Evolutionary conservation across 208 protist genomes (phyloP).

Genomic region (Crithidia sp.): DNA sequence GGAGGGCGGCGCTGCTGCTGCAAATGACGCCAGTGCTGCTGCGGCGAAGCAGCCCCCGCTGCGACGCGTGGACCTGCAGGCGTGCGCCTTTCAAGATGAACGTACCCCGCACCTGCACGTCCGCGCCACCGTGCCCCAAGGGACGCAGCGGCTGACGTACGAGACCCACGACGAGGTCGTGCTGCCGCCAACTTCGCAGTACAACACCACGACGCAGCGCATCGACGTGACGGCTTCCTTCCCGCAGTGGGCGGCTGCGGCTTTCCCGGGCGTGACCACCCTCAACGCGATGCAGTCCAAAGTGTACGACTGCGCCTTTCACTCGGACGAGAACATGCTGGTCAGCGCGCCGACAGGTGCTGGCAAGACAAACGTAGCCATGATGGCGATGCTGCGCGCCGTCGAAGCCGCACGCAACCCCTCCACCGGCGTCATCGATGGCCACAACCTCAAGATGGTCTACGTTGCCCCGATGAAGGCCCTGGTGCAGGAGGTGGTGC

Average conservation of each 20-base stretch:
- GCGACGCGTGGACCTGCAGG: conserved; percentile 72
- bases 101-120: conserved; percentile 75
- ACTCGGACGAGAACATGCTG: conserved; percentile 97
- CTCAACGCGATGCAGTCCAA: conserved; percentile 98
- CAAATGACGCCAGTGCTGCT: neutral
- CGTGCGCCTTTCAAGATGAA: conserved; percentile 83
- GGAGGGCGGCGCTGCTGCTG: conserved; percentile 9
- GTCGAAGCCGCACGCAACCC: conserved; percentile 42
- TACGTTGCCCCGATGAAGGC: conserved; percentile 99
- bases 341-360: conserved; percentile 99
- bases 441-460: conserved; percentile 97
- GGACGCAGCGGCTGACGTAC: conserved; percentile 72
- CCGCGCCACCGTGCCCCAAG: conserved; percentile 69
- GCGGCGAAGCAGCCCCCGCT: conserved; percentile 53
- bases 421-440: conserved; percentile 19
- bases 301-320: conserved; percentile 95
- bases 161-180: conserved; percentile 89
- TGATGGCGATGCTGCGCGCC: conserved; percentile 98
- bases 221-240: conserved; percentile 45
- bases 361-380: conserved; percentile 99
- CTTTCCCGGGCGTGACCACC: conserved; percentile 62
- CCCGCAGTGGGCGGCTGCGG: conserved; percentile 67
- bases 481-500: conserved; percentile 99
- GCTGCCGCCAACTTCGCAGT: conserved; percentile 68
- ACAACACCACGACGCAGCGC: conserved; percentile 48